phyloP scores from a whole-genome alignment of 2,329 filamentous ascomycete species.

The Pleoardoris graminearum region DNA sequence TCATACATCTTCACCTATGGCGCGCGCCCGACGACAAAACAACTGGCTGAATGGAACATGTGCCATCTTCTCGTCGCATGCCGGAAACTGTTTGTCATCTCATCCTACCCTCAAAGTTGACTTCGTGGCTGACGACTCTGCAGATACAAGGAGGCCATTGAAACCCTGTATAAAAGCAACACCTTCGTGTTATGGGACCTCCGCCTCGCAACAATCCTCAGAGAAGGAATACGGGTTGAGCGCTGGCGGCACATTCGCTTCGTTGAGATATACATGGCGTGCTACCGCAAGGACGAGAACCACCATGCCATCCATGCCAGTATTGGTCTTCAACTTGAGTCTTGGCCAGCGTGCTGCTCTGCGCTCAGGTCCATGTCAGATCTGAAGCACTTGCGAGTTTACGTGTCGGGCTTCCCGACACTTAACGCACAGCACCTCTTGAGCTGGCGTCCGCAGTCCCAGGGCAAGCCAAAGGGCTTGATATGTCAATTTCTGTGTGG shows the following conservation, averaged over 20 bases:
- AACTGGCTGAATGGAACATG: conserved; percentile 12
- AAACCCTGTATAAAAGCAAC: conserved; percentile 11
- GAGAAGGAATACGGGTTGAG: not conserved
- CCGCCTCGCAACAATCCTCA: conserved; percentile 4
- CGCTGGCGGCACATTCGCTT: conserved; percentile 6
- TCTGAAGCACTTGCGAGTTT: too few species aligned
- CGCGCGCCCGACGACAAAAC: conserved; percentile 11
- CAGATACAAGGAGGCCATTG: conserved; percentile 11
- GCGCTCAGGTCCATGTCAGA: too few species aligned
- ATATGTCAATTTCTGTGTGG: too few species aligned
- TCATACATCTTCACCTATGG: conserved; percentile 17
- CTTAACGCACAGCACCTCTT: too few species aligned
- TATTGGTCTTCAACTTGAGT: too few species aligned
- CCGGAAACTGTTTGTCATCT: conserved; percentile 2
- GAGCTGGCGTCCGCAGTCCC: too few species aligned
- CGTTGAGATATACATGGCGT: conserved; percentile 7
- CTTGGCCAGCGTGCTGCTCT: too few species aligned
- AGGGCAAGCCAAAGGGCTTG: too few species aligned
- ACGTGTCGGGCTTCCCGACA: too few species aligned
- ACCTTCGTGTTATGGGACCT: conserved; percentile 12
- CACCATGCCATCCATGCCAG: too few species aligned
- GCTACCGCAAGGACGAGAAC: conserved; percentile 11
- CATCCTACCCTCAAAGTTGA: not conserved
- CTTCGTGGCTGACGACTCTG: not conserved
- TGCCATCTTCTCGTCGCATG: conserved; percentile 6